Base-by-base conservation (phyloP, 2,329 filamentous ascomycete genomes). In the Talaromyces pinophilus region DNA sequence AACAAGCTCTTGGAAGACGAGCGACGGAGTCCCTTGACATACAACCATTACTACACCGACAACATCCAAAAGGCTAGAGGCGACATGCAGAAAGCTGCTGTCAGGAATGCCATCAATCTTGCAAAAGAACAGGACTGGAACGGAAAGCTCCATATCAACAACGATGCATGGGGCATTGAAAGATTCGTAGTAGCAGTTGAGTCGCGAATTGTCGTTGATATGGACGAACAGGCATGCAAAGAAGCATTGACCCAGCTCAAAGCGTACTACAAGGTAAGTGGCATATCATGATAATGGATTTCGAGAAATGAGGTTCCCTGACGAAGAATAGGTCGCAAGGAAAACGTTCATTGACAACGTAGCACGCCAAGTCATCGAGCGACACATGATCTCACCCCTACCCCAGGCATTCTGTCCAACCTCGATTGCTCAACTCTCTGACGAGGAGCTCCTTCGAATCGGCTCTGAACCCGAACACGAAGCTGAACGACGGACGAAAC, bases 211-310 rank as follows among this genome's bases (percentile, higher is more conserved):
- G 38, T 46, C 44, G 5, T 30, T 30, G 61, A 63, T 55, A 55
- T 55, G 61, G 22, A n/a, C 13, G 8, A 63, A 11, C 61, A 55
- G 35, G 61, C 61, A 4, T 63, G 46, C 30, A 33, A 40, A 8
- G 61, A 63, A 44, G 61, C 61, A n/a, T 15, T 35, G 25, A 22
- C 46, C 3, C 4, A 25, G 8, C 15, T 55, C 5, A 22, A 40
- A 13, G 61, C 61, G n/a, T 63, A 63, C 46, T 63, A 63, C 22
- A 52, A 52, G 22, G 48, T 28, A 8, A 50, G 46, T 17, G 22
- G 10, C 46, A 28, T 50, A 2, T 15, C 10, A 28, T 5, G 5
- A 5, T 7, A 15, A 5, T 7, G 30, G 30, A 15, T 15, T 22
- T 28, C 22, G 10, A 25, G 22, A 28, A 7, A 17, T 28, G 19